Base-by-base conservation (phyloP, 129 eudicot species). In the Chrysanthemum lavandulifolium region DNA sequence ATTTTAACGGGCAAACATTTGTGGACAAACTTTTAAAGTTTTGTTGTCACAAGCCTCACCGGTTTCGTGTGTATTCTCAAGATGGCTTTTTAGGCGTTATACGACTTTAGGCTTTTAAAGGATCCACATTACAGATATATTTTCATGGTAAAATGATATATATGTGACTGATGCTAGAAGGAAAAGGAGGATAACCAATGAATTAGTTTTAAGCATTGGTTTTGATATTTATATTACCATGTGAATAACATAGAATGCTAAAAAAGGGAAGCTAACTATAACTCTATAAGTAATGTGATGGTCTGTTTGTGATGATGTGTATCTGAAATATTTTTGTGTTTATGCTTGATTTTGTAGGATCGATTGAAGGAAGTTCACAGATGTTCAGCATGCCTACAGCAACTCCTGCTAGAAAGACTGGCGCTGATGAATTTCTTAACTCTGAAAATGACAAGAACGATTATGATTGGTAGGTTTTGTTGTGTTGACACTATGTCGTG, bases 371-470 rank as follows among this genome's bases (percentile, higher is more conserved):
- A 43, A 77, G 82, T 73, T 87, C 96, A 48, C 98, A 88, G 18
- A 79, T 89, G 78, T 87, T 84, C 70, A 73, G 79, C 60, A 75
- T 90, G 73, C 79, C 88, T 59, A 45, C 97, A 48, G 83, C 85
- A 27, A 77, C 89, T 21, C 85, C 73, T 53, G 86, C 80, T 9
- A 77, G 96, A 79, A 94, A 88, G 81, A 82, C 88, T 13, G 93
- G 82, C 3, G 80, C 93, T n/a, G 98, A 94, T 72, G 97, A 90
- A 63, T 90, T 94, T 78, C 96, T 94, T 23, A 88, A 90, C 75
- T 84, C 96, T 53, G 97, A 94, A 45, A 85, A 85, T 65, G 98
- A 94, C 70, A 94, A 94, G 80, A 94, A 88, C 76, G 98, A 94
- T 78, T 94, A 94, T 73, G 98, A 94, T 72, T 94, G 98, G 98